phyloP scores from a whole-genome alignment of 768 basidiomycete species.

The Serendipita sp. region DNA sequence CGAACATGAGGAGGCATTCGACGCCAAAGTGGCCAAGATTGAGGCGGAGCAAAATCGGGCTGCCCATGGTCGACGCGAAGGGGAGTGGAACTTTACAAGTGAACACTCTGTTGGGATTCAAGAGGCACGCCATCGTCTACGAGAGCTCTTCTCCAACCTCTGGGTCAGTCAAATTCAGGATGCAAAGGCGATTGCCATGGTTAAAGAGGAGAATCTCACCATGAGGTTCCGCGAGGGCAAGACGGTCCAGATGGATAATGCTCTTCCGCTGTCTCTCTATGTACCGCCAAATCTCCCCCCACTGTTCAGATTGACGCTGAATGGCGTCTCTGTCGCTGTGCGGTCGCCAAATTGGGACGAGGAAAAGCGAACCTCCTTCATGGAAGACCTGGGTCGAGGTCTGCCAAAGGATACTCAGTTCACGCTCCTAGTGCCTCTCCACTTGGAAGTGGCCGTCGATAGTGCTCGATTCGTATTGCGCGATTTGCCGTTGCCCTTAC shows the following conservation, averaged over 20 bases:
- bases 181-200: background rate
- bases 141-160: background rate
- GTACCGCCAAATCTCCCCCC: slow-evolving; percentile 35
- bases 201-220: slow-evolving; percentile 31
- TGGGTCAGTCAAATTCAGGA: slow-evolving; percentile 30
- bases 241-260: background rate
- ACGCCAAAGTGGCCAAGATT: slow-evolving; percentile 60
- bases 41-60: slow-evolving; percentile 22
- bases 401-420: slow-evolving; percentile 56
- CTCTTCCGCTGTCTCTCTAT: slow-evolving; percentile 21
- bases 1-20: slow-evolving; percentile 67
- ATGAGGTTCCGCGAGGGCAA: slow-evolving; percentile 29
- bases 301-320: slow-evolving; percentile 49
- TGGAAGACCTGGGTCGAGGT: slow-evolving; percentile 48
- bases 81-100: slow-evolving; percentile 47
- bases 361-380: slow-evolving; percentile 41
- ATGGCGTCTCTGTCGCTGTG: slow-evolving; percentile 41
- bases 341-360: slow-evolving; percentile 43
- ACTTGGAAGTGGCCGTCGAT: slow-evolving; percentile 50
- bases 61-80: slow-evolving; percentile 17
- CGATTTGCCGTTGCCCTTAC: slow-evolving; percentile 77
- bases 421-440: slow-evolving; percentile 68
- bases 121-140: slow-evolving; percentile 54
- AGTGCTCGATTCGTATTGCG: slow-evolving; percentile 51
- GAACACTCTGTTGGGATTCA: slow-evolving; percentile 50